Evolutionary conservation across 176 grass and related monocot genomes (phyloP), one percentile per base, ranked within the genome.

Genomic region (Metroxylon sagu): DNA sequence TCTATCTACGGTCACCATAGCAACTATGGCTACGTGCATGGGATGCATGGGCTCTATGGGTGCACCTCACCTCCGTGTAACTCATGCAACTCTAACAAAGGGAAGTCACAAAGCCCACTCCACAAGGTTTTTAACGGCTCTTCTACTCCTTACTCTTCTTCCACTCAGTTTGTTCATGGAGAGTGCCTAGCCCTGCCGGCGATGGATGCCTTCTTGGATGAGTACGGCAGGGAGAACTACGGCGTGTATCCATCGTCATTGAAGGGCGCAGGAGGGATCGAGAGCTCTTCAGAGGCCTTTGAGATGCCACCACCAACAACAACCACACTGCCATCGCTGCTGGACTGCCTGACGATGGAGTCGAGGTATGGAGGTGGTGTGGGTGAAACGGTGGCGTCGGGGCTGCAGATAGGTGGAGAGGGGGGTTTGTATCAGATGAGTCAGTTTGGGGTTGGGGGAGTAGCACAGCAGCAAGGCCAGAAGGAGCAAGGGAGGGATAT

Each of bases 341-440:
- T 82, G 1, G 81, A 89, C 66, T 89, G 85, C 85, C 60, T 89
- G 53, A 71, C 81, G 49, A 84, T 89, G 77, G 64, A 14, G 0
- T 88, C 71, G 14, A 23, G 76, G 10, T 53, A 52, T 12, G 66
- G 29, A 0, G 27, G 15, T 3, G 64, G 39, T 6, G 52, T 4
- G 6, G 18, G 14, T 6, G 18, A n/a, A 6, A 48, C 18, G 68
- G 54, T 19, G 5, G 67, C 23, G 0, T 49, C 15, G 2, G 72
- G 64, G 54, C 50, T 83, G 14, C 64, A 60, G 16, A 8, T 59
- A n/a, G 54, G 76, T 10, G 48, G 29, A 18, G 59, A 73, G 19
- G 21, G 48, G 56, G 62, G 52, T 1, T 0, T 73, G n/a, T 83
- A 77, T 59, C 82, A 70, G 16, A 49, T 26, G 5, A 73, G 28